Percentiles rank a stretch among this genome's conserved stretches.
phyloP scores from a whole-genome alignment of 2,329 filamentous ascomycete species.

The Coniochaeta hoffmannii region DNA sequence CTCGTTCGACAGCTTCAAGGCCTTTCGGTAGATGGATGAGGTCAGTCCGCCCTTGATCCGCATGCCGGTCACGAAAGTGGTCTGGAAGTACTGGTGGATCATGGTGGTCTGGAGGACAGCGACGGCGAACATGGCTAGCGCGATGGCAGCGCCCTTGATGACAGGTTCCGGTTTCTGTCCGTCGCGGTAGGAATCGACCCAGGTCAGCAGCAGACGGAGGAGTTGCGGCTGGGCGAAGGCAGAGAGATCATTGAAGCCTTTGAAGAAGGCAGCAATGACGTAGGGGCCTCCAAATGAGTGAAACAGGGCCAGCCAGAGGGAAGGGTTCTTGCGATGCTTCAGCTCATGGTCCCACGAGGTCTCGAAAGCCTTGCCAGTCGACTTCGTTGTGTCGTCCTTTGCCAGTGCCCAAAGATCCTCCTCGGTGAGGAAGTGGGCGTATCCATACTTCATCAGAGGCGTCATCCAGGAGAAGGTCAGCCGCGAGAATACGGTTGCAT shows the following conservation, averaged over 20 bases:
- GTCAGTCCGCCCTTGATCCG: slow-evolving; percentile 87
- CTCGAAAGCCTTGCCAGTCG: slow-evolving; percentile 63
- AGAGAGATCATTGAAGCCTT: slow-evolving; percentile 77
- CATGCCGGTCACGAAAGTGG: slow-evolving; percentile 93
- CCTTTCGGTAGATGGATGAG: slow-evolving; percentile 87
- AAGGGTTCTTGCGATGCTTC: slow-evolving; percentile 61
- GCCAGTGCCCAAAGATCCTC: slow-evolving; percentile 93
- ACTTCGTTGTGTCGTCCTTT: slow-evolving; percentile 68
- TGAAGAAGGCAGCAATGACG: slow-evolving; percentile 73
- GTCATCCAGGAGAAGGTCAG: slow-evolving; percentile 99
- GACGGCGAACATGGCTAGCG: slow-evolving; percentile 83
- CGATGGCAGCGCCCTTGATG: slow-evolving; percentile 79
- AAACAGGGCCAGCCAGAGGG: slow-evolving; percentile 80
- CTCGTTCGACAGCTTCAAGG: slow-evolving; percentile 85
- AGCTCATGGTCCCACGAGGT: slow-evolving; percentile 72
- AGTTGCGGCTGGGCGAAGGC: slow-evolving; percentile 90
- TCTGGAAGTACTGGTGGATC: slow-evolving; percentile 96
- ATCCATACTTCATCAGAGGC: slow-evolving; percentile 91
- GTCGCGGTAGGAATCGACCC: slow-evolving; percentile 67
- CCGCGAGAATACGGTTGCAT: slow-evolving; percentile 87
- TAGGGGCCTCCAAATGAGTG: slow-evolving; percentile 82
- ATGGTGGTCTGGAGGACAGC: slow-evolving; percentile 81
- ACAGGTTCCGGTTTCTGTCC: slow-evolving; percentile 62
- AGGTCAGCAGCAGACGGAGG: slow-evolving; percentile 73
- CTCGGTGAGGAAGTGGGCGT: slow-evolving; percentile 85